Percentiles rank a stretch among this genome's conserved stretches.
These are phyloP conservation scores for Crucibulum cyathiforme DNA, from an alignment of 1,284 basidiomycete genomes.

Conservation along the genomic window DNA sequence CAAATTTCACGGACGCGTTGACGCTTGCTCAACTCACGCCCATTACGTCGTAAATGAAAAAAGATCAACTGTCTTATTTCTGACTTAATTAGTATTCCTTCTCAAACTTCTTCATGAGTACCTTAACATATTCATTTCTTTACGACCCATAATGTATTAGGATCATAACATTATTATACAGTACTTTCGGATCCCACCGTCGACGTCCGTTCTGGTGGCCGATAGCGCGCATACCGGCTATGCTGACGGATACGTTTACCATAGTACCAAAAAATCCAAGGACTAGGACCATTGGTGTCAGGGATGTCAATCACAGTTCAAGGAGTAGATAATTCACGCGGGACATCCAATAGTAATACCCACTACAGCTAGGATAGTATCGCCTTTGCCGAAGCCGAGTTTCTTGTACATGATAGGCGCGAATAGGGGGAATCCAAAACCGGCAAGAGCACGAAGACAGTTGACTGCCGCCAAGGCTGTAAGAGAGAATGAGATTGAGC, in stretches of 20 bases:
- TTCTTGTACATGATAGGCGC: conserved; percentile 58
- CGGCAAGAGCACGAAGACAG: conserved; percentile 55
- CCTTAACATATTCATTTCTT: no score
- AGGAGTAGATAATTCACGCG: conserved; percentile 43
- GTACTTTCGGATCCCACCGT: no score
- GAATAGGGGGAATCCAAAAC: conserved; percentile 64
- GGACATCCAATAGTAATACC: conserved; percentile 59
- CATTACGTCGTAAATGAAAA: no score
- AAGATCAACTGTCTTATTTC: no score
- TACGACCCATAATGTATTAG: no score
- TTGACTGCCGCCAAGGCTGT: conserved; percentile 54
- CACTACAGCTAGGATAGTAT: conserved; percentile 54
- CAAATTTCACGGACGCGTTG: no score
- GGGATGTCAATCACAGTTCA: no score
- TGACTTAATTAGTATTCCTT: no score
- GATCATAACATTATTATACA: no score
- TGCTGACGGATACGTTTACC: conserved; percentile 10
- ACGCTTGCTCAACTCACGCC: no score
- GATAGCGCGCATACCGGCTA: not conserved
- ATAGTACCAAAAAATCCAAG: not conserved
- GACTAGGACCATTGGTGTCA: not conserved
- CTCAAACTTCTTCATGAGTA: no score
- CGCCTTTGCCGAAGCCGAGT: conserved; percentile 59
- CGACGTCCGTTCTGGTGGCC: no score
- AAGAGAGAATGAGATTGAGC: conserved; percentile 27